Evolutionary conservation across 495 filamentous ascomycete genomes (phyloP).

Genomic region (Letharia columbiana): DNA sequence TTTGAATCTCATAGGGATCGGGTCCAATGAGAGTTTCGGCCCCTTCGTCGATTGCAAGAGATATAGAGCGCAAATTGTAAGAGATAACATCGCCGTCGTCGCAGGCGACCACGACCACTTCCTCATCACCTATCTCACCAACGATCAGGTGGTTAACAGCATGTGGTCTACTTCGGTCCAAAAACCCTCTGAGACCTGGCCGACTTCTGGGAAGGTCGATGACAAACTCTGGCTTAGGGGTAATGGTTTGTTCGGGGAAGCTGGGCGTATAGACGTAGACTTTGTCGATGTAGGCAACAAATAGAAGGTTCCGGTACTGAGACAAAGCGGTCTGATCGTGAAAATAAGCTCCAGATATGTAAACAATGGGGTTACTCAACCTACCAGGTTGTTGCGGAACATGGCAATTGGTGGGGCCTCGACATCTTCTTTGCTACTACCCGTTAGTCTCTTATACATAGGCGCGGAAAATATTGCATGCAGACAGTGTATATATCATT

Average conservation of each 20-base stretch:
- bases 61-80: slow-evolving; percentile 59
- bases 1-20: background rate
- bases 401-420: slow-evolving; percentile 29
- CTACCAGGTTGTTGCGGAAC: slow-evolving; percentile 48
- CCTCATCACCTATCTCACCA: slow-evolving; percentile 69
- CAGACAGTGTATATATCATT: background rate
- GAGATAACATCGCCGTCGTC: slow-evolving; percentile 87
- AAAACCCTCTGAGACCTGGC: slow-evolving; percentile 40
- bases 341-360: background rate
- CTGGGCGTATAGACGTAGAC: slow-evolving; percentile 69
- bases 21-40: background rate
- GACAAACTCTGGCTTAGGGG: slow-evolving; percentile 52
- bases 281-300: slow-evolving; percentile 61
- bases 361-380: background rate
- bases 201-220: slow-evolving; percentile 53
- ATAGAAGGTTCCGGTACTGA: slow-evolving; percentile 58
- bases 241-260: slow-evolving; percentile 56
- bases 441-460: background rate
- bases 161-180: slow-evolving; percentile 54
- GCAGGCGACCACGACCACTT: slow-evolving; percentile 65
- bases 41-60: slow-evolving; percentile 28
- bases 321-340: slow-evolving; percentile 41
- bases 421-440: background rate
- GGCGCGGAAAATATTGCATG: background rate
- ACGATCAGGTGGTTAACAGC: slow-evolving; percentile 71